Evolutionary conservation across 345 rosid species (phyloP).

Genomic region (Eucalyptus victrix): DNA sequence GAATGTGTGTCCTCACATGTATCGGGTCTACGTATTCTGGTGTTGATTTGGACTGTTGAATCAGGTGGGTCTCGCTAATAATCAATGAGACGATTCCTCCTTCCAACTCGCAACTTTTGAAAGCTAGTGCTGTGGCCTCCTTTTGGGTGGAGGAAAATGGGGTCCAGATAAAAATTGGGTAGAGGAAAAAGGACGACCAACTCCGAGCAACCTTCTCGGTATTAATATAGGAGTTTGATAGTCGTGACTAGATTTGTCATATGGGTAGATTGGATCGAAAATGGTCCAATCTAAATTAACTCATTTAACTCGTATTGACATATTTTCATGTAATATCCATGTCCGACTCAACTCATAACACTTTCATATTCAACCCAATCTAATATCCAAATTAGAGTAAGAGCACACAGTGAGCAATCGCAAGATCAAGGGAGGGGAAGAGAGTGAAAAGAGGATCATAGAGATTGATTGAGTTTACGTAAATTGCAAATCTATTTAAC

Average conservation of each 20-base stretch:
- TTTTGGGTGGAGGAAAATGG: background rate
- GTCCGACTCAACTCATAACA: background rate
- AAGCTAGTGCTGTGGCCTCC: background rate
- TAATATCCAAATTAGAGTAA: background rate
- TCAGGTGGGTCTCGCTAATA: background rate
- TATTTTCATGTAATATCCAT: background rate
- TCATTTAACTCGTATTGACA: background rate
- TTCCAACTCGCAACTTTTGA: background rate
- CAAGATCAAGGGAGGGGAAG: background rate
- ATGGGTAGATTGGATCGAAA: background rate
- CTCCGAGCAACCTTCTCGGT: background rate
- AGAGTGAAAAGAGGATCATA: background rate
- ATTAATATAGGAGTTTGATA: background rate
- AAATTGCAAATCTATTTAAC: background rate
- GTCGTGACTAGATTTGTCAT: background rate
- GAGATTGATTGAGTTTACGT: background rate
- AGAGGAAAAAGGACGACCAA: background rate
- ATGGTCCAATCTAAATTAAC: background rate
- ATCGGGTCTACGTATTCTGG: background rate
- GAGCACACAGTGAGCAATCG: fast-evolving
- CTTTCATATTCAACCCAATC: background rate
- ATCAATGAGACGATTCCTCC: background rate
- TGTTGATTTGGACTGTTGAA: background rate
- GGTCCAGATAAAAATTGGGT: background rate
- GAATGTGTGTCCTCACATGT: background rate